A percentile compares a stretch with the other conserved stretches of the same genome.
These are phyloP conservation scores for Adiantum capillusveneris DNA, from an alignment of 75 land plant species.

Conservation along the genomic window DNA sequence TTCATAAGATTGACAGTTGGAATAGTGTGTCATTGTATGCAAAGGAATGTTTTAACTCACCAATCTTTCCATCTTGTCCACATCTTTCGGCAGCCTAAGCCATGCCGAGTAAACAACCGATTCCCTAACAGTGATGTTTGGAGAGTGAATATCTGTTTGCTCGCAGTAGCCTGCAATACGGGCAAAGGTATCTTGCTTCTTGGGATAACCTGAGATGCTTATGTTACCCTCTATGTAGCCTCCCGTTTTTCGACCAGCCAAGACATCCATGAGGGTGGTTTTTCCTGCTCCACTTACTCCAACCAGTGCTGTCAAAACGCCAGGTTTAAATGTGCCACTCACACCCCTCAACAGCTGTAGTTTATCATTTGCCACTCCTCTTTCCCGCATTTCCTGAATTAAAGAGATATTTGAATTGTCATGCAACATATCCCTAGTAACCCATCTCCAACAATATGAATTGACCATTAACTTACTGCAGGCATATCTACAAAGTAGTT, in stretches of 20 bases:
- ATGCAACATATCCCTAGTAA: neutral
- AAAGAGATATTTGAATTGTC: neutral
- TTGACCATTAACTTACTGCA: slow-evolving; percentile 25
- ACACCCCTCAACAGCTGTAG: slow-evolving; percentile 41
- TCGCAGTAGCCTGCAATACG: slow-evolving; percentile 65
- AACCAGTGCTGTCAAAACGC: slow-evolving; percentile 63
- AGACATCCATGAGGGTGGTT: slow-evolving; percentile 72
- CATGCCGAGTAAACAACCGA: slow-evolving; percentile 58
- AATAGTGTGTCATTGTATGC: neutral
- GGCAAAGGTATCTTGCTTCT: slow-evolving; percentile 59
- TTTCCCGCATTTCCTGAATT: slow-evolving; percentile 49
- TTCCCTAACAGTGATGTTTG: slow-evolving; percentile 47
- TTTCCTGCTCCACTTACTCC: slow-evolving; percentile 83
- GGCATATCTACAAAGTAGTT: slow-evolving; percentile 77
- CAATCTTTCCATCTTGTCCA: slow-evolving; percentile 27
- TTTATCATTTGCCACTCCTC: slow-evolving; percentile 38
- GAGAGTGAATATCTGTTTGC: slow-evolving; percentile 66
- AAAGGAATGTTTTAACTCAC: slow-evolving; percentile 30
- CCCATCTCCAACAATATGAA: neutral
- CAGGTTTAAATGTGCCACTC: slow-evolving; percentile 64
- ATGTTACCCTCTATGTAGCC: slow-evolving; percentile 59
- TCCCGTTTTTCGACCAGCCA: slow-evolving; percentile 67
- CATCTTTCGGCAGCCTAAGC: slow-evolving; percentile 45
- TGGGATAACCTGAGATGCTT: slow-evolving; percentile 53
- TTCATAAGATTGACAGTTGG: neutral